Evolutionary conservation across 164 flowering plant genomes (phyloP), one percentile per base, ranked within the genome.

Genomic region (Stephania yunnanensis): DNA sequence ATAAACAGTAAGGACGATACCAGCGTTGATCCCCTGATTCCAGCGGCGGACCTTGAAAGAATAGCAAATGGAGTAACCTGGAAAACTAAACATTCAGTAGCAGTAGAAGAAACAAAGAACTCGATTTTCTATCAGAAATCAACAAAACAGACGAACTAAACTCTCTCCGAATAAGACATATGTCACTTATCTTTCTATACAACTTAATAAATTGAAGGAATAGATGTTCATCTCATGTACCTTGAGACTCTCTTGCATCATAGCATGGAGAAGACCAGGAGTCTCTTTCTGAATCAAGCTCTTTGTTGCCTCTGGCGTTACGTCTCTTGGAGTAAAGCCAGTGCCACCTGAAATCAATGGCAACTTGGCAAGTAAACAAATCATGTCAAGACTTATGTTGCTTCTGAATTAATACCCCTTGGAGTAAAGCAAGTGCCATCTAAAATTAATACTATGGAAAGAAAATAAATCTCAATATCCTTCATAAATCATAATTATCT

Each of bases 291-390:
- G 87, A 72, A 93, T 88, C 85, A 93, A 52, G 77, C 80, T 78
- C 87, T 95, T 95, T 72, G 98, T 95, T 75, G 99, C 98, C 87
- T 93, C 98, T 20, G 99, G 99, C 30, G 98, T 95, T 46, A 95
- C 93, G 81, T 92, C 99, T 70, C 99, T 86, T 69, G 97, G 92
- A 25, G 93, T 88, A 79, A 86, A 95, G 67, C 98, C 99, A 69
- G 97, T 95, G 70, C 99, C 99, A 77, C 99, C 98, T 95, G 70
- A 42, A 76, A 69, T 46, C 55, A 77, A 25, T 25, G 25, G 25
- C 25, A 25, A 25, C 25, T 25, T 25, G 25, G 25, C 25, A 25
- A 25, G 25, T 25, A 25, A 25, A 25, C 25, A 25, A 25, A 25
- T 25, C 25, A 25, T 25, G 25, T 25, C 25, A 25, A 25, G 25